Evolutionary conservation across 306 rosid species (phyloP).

Genomic region (Dalbergia oliveri): DNA sequence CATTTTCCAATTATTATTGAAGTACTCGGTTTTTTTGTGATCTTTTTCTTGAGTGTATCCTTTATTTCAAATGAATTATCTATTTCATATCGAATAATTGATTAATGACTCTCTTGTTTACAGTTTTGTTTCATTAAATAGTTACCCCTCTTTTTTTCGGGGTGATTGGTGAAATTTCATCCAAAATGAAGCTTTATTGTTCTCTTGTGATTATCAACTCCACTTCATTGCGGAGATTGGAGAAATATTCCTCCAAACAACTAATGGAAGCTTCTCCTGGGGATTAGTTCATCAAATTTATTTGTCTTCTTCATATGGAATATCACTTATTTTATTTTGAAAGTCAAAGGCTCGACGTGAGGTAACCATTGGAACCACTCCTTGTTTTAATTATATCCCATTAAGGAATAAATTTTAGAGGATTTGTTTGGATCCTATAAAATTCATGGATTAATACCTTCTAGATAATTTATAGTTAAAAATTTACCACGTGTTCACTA

Average conservation of each 20-base stretch:
- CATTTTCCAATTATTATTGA: too few relatives aligned
- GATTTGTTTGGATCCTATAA: too few relatives aligned
- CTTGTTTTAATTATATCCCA: not conserved
- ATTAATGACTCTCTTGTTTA: not conserved
- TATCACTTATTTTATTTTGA: slow-evolving; percentile 6
- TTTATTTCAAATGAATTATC: not conserved
- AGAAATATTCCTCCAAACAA: slow-evolving; percentile 8
- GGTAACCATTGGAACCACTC: slow-evolving; percentile 2
- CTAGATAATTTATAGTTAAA: too few relatives aligned
- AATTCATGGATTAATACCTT: too few relatives aligned
- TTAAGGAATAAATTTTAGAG: not conserved
- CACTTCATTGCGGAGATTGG: slow-evolving; percentile 7
- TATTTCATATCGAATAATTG: not conserved
- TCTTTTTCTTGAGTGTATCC: too few relatives aligned
- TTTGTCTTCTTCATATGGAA: slow-evolving; percentile 2
- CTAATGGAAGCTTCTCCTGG: not conserved
- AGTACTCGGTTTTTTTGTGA: too few relatives aligned
- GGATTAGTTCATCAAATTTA: slow-evolving; percentile 42
- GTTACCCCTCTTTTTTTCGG: not conserved
- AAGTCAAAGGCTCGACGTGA: slow-evolving; percentile 35
- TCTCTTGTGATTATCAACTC: not conserved
- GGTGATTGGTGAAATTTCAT: not conserved
- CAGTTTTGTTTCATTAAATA: not conserved
- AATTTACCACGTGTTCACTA: too few relatives aligned
- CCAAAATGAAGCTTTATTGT: not conserved